phyloP scores from a whole-genome alignment of 768 basidiomycete genomes.

The Coprinopsis marcescibilis region DNA sequence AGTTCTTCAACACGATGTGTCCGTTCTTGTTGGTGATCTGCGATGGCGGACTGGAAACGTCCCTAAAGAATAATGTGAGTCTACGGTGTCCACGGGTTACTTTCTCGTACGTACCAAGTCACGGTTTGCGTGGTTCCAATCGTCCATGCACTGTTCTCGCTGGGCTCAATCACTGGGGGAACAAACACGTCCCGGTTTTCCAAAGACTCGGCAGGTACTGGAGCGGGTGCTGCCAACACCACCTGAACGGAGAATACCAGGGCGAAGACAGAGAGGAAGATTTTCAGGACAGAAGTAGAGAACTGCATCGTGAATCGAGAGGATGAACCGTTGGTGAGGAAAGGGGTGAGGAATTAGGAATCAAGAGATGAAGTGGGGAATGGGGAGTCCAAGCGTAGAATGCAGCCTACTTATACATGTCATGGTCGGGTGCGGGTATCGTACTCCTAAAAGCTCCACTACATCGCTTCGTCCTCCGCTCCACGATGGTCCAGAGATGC shows the following conservation, averaged over 20 bases:
- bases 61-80: conserved; percentile 21
- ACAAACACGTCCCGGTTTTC: conserved; percentile 42
- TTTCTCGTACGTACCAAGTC: conserved; percentile 32
- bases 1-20: conserved; percentile 35
- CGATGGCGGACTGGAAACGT: conserved; percentile 32
- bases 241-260: not conserved
- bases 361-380: not conserved
- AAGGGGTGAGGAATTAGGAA: not conserved
- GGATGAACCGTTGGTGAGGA: not conserved
- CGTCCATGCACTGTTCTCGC: conserved; percentile 31
- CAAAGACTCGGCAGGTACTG: conserved; percentile 12
- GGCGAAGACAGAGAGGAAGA: conserved; percentile 5
- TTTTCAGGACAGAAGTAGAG: not conserved
- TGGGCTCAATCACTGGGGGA: conserved; percentile 36
- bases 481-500: too few relatives aligned
- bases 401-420: not conserved
- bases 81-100: not conserved
- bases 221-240: conserved; percentile 17
- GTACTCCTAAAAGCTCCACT: too few relatives aligned
- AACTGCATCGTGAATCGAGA: not conserved
- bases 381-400: not conserved
- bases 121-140: conserved; percentile 35
- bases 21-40: conserved; percentile 46
- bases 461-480: too few relatives aligned
- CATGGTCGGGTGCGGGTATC: not conserved